Percentiles rank a stretch among this genome's conserved stretches.
Conservation (phyloP, 306 rosid genomes). For the Fagus sylvatica region DNA sequence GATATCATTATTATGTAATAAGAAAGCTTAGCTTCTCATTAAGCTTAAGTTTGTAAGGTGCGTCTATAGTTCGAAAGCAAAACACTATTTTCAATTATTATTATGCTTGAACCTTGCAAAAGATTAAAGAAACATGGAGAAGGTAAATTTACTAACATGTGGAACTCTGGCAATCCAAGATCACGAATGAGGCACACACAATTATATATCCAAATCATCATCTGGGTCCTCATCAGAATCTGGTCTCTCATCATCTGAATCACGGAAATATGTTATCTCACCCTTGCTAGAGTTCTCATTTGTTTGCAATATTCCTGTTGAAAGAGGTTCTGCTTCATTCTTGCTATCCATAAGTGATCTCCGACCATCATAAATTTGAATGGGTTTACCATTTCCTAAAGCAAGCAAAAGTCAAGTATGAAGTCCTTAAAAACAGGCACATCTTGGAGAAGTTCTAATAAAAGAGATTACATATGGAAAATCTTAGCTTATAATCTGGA, state of each 20-base stretch:
- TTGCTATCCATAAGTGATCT: conserved; percentile 52
- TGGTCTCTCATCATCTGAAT: conserved; percentile 96
- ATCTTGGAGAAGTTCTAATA: conserved; percentile 1
- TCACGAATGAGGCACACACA: neutral
- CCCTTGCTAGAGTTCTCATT: conserved; percentile 62
- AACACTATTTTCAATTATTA: neutral
- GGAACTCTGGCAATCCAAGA: neutral
- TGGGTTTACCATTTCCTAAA: conserved; percentile 74
- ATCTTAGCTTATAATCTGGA: neutral
- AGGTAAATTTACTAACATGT: conserved; percentile 2
- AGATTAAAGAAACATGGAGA: neutral
- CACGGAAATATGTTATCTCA: conserved; percentile 85
- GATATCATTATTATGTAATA: neutral
- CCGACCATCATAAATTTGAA: conserved; percentile 88
- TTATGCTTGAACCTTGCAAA: neutral
- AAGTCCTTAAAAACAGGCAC: neutral
- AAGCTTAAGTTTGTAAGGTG: neutral
- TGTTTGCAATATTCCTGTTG: conserved; percentile 25
- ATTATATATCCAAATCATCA: conserved; percentile 88
- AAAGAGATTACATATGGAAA: neutral
- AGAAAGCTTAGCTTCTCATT: neutral
- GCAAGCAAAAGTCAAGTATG: conserved; percentile 14
- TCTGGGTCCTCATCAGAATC: conserved; percentile 99
- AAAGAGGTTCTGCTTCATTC: conserved; percentile 33
- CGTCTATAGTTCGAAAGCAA: neutral